Base-by-base conservation (phyloP, 2,329 filamentous ascomycete species). In the Tolypocladium pustulatum region DNA sequence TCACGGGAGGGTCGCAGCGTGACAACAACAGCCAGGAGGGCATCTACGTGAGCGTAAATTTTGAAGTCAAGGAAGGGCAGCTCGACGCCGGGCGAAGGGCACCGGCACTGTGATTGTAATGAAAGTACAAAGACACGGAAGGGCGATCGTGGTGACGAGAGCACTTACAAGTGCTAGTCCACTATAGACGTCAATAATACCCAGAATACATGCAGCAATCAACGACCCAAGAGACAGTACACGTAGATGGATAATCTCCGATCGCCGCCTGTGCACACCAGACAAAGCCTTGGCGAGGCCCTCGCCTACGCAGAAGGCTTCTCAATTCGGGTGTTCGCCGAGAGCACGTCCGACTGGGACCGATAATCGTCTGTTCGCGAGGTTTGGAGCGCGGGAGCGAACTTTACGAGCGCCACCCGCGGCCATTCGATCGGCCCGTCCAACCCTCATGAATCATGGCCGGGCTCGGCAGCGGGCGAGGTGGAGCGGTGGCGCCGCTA, bases 21-120 rank as follows among this genome's bases (percentile, higher is more conserved):
- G 63, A 65, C 32, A 61, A 65, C 55, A 63, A 61, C 59, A 63
- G 64, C 51, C 65, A 64, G 4, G 65, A 72, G 41, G 71, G 69
- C 0, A 74, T 74, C 27, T 61, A 72, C 49, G 71, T 74, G 12
- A 65, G 69, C 52, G 66, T 73, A 41, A 72, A 72, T n/a, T 73
- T 74, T 57, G 64, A 68, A n/a, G 59, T 73, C 25, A 67, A 72
- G 30, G 69, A 73, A 34, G 62, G 55, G 25, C 57, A 64, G 51
- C 55, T 8, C 40, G 38, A 56, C 5, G 30, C 56, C 57, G n/a
- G 54, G 55, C 25, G 41, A 38, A 17, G 62, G 57, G 38, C 22
- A 6, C 27, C 6, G 4, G 4, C 4, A 52, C 2, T 13, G 12
- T 46, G 12, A 49, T 17, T 20, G 17, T 6, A n/a, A 10, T 9